These are phyloP conservation scores for Apostasia shenzhenica DNA, from an alignment of 106 monocot genomes.

Conservation along the genomic window DNA sequence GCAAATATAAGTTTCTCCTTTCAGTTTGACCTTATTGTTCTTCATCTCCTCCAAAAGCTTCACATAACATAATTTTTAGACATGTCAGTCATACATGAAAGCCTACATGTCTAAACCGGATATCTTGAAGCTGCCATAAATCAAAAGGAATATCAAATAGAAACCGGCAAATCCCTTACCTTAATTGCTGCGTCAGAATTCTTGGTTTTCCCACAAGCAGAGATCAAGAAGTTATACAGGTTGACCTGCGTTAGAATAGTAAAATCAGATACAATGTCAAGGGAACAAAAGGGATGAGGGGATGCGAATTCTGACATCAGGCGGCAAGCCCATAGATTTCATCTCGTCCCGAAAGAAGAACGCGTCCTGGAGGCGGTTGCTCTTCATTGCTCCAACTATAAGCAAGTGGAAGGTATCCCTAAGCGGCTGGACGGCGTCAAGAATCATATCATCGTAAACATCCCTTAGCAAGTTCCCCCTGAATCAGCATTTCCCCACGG, in stretches of 20 bases:
- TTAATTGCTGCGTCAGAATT: slow-evolving; percentile 73
- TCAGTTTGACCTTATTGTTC: slow-evolving; percentile 67
- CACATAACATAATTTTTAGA: slow-evolving; percentile 18
- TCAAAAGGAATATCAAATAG: slow-evolving; percentile 1
- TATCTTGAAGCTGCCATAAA: not conserved
- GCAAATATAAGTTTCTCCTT: slow-evolving; percentile 92
- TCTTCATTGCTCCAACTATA: slow-evolving; percentile 93
- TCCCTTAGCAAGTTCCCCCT: slow-evolving; percentile 83
- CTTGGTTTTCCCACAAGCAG: slow-evolving; percentile 90
- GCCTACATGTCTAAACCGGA: not conserved
- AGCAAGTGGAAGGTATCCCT: slow-evolving; percentile 91
- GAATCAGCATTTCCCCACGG: not conserved
- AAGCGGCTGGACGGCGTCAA: slow-evolving; percentile 88
- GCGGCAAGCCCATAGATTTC: slow-evolving; percentile 79
- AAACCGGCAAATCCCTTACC: slow-evolving; percentile 17
- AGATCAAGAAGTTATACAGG: slow-evolving; percentile 95
- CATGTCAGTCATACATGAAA: slow-evolving; percentile 14
- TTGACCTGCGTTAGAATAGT: slow-evolving; percentile 56
- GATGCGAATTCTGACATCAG: slow-evolving; percentile 45
- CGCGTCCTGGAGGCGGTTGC: slow-evolving; percentile 83
- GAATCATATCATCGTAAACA: slow-evolving; percentile 97
- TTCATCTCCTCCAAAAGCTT: slow-evolving; percentile 99
- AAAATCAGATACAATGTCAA: not conserved
- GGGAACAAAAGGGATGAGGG: not conserved
- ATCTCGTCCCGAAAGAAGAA: slow-evolving; percentile 92